These are phyloP conservation scores for Tetraselmis chui DNA, from an alignment of 139 green algal genomes.

Conservation along the genomic window DNA sequence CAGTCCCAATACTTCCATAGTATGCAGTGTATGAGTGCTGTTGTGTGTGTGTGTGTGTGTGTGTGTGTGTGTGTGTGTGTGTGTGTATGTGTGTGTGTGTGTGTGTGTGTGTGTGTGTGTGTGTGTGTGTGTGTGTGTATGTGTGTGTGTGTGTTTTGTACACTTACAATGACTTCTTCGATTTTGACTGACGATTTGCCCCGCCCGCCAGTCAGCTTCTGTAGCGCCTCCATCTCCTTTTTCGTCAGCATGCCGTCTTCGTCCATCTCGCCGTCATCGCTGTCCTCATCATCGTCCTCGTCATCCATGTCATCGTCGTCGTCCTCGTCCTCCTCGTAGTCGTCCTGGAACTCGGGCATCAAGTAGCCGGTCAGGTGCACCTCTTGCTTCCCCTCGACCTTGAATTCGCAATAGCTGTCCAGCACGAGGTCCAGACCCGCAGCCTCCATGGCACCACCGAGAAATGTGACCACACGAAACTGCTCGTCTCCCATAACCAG, in stretches of 20 bases:
- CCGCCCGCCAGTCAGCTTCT: conserved; percentile 6
- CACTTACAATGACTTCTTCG: not conserved
- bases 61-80: too few relatives aligned
- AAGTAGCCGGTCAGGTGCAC: conserved; percentile 80
- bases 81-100: too few relatives aligned
- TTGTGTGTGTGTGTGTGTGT: too few relatives aligned
- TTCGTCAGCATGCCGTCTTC: not conserved
- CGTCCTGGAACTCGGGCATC: conserved; percentile 43
- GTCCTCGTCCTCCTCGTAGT: conserved; percentile 31
- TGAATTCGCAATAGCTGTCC: conserved; percentile 70
- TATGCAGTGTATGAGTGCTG: too few relatives aligned
- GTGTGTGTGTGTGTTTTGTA: too few relatives aligned
- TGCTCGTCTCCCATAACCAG: conserved; percentile 35
- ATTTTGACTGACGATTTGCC: not conserved
- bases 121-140: too few relatives aligned
- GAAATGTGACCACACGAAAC: conserved; percentile 20
- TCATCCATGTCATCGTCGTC: conserved; percentile 46
- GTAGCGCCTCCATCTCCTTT: conserved; percentile 1
- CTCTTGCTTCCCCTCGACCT: conserved; percentile 30
- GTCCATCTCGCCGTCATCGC: conserved; percentile 13
- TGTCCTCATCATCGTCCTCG: conserved; percentile 20
- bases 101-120: too few relatives aligned
- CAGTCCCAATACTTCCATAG: too few relatives aligned
- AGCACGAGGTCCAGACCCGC: conserved; percentile 56
- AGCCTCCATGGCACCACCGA: not conserved